phyloP scores from a whole-genome alignment of 1,284 basidiomycete species.

The Fomitopsis betulina region DNA sequence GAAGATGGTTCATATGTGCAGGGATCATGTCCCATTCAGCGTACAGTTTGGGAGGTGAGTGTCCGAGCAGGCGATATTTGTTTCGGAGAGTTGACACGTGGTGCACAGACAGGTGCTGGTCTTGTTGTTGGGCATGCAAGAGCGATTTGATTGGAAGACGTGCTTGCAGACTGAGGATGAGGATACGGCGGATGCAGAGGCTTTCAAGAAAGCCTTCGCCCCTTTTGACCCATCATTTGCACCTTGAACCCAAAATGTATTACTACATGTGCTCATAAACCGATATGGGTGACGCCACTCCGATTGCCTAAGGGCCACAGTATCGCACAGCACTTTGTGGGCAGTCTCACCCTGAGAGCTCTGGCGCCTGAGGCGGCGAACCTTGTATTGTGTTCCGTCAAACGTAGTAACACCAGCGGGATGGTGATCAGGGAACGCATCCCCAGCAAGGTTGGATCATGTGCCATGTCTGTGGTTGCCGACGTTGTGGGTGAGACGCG shows the following conservation, averaged over 20 bases:
- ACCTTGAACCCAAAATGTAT: constrained; percentile 1
- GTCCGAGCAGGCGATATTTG: neutral
- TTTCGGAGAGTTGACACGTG: constrained; percentile 5
- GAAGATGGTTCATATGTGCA: constrained; percentile 81
- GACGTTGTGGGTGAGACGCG: too few relatives aligned
- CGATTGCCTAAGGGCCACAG: too few relatives aligned
- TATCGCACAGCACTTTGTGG: too few relatives aligned
- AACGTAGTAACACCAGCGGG: too few relatives aligned
- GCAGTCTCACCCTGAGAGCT: too few relatives aligned
- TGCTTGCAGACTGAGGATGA: constrained; percentile 79
- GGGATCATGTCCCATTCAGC: constrained; percentile 73
- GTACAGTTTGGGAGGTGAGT: constrained; percentile 90
- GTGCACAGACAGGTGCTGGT: constrained; percentile 70
- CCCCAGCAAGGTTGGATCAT: too few relatives aligned
- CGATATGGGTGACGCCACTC: neutral
- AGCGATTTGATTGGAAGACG: constrained; percentile 87
- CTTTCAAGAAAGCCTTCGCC: constrained; percentile 80
- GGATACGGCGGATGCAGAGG: constrained; percentile 74
- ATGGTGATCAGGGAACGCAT: too few relatives aligned
- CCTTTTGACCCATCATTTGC: constrained; percentile 56
- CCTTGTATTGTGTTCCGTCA: too few relatives aligned
- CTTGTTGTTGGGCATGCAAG: constrained; percentile 63
- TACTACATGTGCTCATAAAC: neutral
- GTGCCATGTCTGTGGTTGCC: too few relatives aligned
- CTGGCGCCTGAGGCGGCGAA: too few relatives aligned